These are phyloP conservation scores for Trichocladium antarcticum DNA, from an alignment of 495 filamentous ascomycete genomes.

Conservation along the genomic window DNA sequence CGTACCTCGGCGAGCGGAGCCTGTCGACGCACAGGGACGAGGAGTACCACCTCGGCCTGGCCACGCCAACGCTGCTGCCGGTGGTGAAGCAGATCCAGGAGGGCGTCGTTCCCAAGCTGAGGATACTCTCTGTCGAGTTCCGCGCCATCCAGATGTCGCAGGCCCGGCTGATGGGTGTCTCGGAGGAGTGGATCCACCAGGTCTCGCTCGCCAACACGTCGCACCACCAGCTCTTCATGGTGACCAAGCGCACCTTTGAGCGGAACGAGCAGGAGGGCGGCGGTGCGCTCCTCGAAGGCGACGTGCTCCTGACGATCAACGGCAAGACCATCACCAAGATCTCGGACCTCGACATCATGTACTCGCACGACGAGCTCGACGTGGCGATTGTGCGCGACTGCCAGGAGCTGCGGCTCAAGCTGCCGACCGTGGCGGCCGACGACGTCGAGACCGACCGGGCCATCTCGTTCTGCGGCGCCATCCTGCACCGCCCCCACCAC, in stretches of 20 bases:
- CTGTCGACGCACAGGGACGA: conserved; percentile 72
- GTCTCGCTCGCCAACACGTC: conserved; percentile 78
- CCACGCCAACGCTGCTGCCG: conserved; percentile 77
- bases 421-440: conserved; percentile 78
- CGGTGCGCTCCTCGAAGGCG: conserved; percentile 66
- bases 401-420: conserved; percentile 61
- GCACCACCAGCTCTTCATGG: conserved; percentile 95
- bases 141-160: conserved; percentile 94
- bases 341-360: conserved; percentile 92
- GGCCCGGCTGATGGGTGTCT: conserved; percentile 95
- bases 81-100: conserved; percentile 74
- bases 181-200: conserved; percentile 86
- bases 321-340: conserved; percentile 85
- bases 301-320: conserved; percentile 86
- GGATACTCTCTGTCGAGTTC: conserved; percentile 88
- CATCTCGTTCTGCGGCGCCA: conserved; percentile 89
- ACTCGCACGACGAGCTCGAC: conserved; percentile 71
- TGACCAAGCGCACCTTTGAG: conserved; percentile 66
- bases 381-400: conserved; percentile 81
- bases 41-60: conserved; percentile 91
- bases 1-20: conserved; percentile 83
- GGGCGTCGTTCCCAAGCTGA: conserved; percentile 63
- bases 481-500: conserved; percentile 87
- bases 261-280: conserved; percentile 51
- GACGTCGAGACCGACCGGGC: conserved; percentile 87